Percentiles rank a stretch among this genome's conserved stretches.
Evolutionary conservation across 2,329 filamentous ascomycete genomes (phyloP).

Genomic region (Huntiella decipiens): DNA sequence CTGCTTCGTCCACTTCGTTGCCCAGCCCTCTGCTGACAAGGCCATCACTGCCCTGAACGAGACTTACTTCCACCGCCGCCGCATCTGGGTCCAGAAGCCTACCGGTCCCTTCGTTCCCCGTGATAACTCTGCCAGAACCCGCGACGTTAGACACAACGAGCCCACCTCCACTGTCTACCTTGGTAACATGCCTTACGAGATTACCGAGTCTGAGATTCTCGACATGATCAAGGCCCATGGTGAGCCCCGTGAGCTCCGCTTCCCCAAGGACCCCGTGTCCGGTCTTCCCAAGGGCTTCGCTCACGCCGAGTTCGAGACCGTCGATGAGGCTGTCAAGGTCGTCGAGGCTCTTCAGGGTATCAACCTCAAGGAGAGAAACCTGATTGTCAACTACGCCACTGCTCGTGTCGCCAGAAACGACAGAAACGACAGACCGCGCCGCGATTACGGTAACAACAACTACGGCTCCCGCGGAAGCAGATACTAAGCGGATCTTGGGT

Average conservation of each 20-base stretch:
- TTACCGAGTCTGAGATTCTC: constrained; percentile 68
- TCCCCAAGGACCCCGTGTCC: constrained; percentile 64
- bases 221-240: constrained; percentile 51
- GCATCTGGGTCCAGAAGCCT: constrained; percentile 7
- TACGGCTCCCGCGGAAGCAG: no score
- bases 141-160: not conserved
- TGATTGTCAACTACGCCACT: constrained; percentile 46
- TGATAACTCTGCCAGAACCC: constrained; percentile 4
- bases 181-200: constrained; percentile 72
- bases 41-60: constrained; percentile 8
- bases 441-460: no score
- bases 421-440: no score
- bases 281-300: constrained; percentile 70
- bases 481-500: no score
- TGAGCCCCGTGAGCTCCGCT: constrained; percentile 56
- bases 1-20: constrained; percentile 8
- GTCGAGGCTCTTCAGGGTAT: constrained; percentile 34
- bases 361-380: constrained; percentile 42
- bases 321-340: constrained; percentile 44
- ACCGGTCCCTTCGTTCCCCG: not conserved
- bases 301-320: constrained; percentile 59
- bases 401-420: not conserved
- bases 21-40: constrained; percentile 2
- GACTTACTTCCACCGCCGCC: constrained; percentile 10
- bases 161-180: constrained; percentile 45